phyloP scores from a whole-genome alignment of 139 green algal species.

The Chara braunii region DNA sequence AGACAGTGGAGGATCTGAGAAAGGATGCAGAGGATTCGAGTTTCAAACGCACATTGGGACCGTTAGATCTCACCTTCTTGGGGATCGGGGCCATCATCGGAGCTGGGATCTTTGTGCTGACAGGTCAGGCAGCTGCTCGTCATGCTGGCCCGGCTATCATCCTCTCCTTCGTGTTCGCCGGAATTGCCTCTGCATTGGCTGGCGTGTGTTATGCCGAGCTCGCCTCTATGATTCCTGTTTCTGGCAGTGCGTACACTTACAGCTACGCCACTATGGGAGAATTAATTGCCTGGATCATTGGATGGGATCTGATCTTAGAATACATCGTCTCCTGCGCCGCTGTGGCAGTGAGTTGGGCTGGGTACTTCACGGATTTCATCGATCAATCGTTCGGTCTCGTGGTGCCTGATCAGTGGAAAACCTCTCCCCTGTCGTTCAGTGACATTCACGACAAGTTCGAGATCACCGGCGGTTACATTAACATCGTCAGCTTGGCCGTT shows the following conservation, averaged over 20 bases:
- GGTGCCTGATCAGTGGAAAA: too few relatives aligned
- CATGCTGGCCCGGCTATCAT: constrained; percentile 24
- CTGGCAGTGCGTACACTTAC: not conserved
- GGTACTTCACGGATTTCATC: too few relatives aligned
- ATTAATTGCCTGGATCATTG: not conserved
- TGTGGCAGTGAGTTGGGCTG: too few relatives aligned
- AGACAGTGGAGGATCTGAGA: too few relatives aligned
- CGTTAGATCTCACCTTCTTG: constrained; percentile 38
- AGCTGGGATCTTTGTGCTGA: constrained; percentile 81
- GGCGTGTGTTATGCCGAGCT: constrained; percentile 4
- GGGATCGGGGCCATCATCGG: constrained; percentile 76
- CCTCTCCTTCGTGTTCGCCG: constrained; percentile 21
- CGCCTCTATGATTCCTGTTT: not conserved
- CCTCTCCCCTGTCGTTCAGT: too few relatives aligned
- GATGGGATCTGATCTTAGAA: not conserved
- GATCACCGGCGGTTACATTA: too few relatives aligned
- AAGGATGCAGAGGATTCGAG: not conserved
- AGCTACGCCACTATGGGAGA: not conserved
- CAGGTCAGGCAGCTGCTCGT: constrained; percentile 56
- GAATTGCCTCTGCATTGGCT: constrained; percentile 13
- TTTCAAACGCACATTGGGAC: constrained; percentile 13
- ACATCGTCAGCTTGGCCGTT: too few relatives aligned
- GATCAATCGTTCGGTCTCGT: too few relatives aligned
- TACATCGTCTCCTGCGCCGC: too few relatives aligned
- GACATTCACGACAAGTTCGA: too few relatives aligned